These are phyloP conservation scores for Claviceps humidiphila DNA, from an alignment of 2,329 filamentous ascomycete genomes.

Conservation along the genomic window DNA sequence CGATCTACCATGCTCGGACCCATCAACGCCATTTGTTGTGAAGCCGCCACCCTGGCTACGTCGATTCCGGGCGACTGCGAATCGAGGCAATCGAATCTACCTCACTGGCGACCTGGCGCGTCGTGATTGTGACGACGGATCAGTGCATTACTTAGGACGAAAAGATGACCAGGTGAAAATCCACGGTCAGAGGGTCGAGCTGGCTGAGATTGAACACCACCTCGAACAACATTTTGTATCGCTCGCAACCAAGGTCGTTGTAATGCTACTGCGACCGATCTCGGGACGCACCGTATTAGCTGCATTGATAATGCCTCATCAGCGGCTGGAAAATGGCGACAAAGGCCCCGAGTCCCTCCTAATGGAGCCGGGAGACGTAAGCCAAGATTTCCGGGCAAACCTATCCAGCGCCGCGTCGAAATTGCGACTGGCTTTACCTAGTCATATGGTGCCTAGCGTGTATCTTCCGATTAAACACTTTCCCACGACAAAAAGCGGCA, in stretches of 20 bases:
- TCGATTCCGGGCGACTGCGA: constrained; percentile 13
- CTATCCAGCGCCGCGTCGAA: not conserved
- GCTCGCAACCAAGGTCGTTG: not conserved
- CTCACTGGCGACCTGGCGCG: constrained; percentile 13
- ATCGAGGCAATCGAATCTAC: constrained; percentile 6
- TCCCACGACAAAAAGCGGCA: not conserved
- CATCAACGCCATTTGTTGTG: not conserved
- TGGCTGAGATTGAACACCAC: constrained; percentile 12
- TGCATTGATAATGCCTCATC: no score
- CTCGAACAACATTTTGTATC: not conserved
- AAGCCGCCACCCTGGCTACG: not conserved
- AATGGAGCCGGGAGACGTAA: not conserved
- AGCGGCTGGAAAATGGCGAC: not conserved
- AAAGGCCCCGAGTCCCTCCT: not conserved
- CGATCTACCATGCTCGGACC: constrained; percentile 24
- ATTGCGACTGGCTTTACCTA: not conserved
- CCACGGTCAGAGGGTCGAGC: constrained; percentile 38
- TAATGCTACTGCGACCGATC: not conserved
- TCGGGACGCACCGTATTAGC: no score
- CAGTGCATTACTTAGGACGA: constrained; percentile 11
- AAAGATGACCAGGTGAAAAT: constrained; percentile 32
- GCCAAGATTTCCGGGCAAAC: not conserved
- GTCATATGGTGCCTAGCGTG: not conserved
- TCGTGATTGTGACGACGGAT: constrained; percentile 17
- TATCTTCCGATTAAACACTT: not conserved